Conservation (phyloP, 2,329 filamentous ascomycete species). For the Shiraia sp. region DNA sequence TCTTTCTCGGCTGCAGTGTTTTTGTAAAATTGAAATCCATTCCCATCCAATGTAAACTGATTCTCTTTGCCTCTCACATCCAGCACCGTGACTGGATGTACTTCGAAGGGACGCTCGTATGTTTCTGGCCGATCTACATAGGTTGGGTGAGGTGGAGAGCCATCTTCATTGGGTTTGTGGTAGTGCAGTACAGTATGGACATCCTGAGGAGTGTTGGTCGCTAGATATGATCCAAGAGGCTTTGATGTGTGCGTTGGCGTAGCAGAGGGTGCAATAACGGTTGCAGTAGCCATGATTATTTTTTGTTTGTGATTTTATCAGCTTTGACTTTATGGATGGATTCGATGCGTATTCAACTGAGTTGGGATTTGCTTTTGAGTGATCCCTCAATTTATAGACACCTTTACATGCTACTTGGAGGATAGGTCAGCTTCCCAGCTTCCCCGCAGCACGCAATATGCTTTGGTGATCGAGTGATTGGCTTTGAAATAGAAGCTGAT, state of each 20-base stretch:
- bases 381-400: neutral
- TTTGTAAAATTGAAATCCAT: constrained; percentile 44
- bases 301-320: too few relatives aligned
- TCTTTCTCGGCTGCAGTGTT: constrained; percentile 39
- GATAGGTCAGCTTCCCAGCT: constrained; percentile 31
- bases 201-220: constrained; percentile 17
- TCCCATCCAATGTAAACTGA: constrained; percentile 47
- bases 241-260: constrained; percentile 20
- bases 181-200: constrained; percentile 33
- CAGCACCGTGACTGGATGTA: constrained; percentile 39
- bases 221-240: constrained; percentile 8
- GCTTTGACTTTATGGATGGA: constrained; percentile 4
- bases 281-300: constrained; percentile 38
- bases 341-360: too few relatives aligned
- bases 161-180: constrained; percentile 34
- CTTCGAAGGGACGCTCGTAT: constrained; percentile 34
- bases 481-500: constrained; percentile 19
- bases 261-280: constrained; percentile 25
- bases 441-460: constrained; percentile 41
- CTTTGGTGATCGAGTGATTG: constrained; percentile 16
- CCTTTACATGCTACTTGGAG: neutral
- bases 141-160: constrained; percentile 32
- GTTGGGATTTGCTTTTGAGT: neutral
- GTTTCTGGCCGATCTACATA: constrained; percentile 38
- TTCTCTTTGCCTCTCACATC: constrained; percentile 53